Base-by-base conservation (phyloP, 2,329 filamentous ascomycete genomes). In the Mariannaea elegans region DNA sequence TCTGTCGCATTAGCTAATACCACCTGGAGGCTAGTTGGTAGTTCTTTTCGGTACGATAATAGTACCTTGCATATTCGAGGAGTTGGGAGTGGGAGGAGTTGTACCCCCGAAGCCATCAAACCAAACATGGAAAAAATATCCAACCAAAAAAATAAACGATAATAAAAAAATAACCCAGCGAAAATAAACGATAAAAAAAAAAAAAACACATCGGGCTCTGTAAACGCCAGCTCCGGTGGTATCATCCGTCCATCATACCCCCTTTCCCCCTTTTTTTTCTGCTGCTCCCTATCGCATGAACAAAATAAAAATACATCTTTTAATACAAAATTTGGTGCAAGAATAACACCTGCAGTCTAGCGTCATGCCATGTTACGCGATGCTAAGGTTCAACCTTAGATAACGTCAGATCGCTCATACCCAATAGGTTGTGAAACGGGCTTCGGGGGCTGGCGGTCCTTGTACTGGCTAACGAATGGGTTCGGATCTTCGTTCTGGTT, bases 401-500 rank as follows among this genome's bases (percentile, higher is more conserved):
- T 86, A 34, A 96, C 87, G 51, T 99, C 94, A 2, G 87, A 78
- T 24, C 94, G 83, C 73, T 97, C 93, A 85, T 91, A 99, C 1
- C 95, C 95, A 1, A 82, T 82, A 0, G 90, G 83, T 73, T 88
- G 85, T 24, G 83, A 68, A 45, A 88, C 84, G 1, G 87, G 86
- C 4, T 90, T 91, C 66, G 94, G 92, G 63, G 82, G 81, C 5
- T 80, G 79, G 13, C 81, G 80, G 63, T 93, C 87, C 76, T 91
- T 92, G 81, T 94, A 97, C 68, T 88, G 84, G 75, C 89, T 91
- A 44, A 92, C 90, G 72, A 95, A 99, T 2, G 95, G 95, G 72
- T 99, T 99, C 2, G 94, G 94, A 72, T 99, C 95, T 31, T 88
- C 83, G 51, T 87, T 88, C 73, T 95, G 93, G 67, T 97, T 82